Conservation (phyloP, 352 stramenopile genomes). For the Phytophthora sp. region DNA sequence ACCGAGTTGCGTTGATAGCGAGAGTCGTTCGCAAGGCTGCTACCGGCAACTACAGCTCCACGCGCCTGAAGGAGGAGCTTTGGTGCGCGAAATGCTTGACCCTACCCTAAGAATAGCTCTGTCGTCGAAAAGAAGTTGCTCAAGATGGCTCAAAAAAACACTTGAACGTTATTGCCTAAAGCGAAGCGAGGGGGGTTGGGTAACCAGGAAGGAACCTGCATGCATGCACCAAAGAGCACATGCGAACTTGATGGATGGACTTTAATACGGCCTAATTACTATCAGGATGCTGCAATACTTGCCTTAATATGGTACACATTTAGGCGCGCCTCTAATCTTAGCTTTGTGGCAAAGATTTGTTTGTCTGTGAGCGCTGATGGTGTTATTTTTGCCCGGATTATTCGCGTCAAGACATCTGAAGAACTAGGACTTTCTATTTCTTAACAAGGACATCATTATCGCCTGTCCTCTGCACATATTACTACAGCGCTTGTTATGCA, state of each 20-base stretch:
- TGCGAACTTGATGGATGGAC: constrained; percentile 19
- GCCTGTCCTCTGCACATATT: constrained; percentile 4
- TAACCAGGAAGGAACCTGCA: constrained; percentile 28
- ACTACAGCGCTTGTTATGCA: constrained; percentile 5
- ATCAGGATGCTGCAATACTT: constrained; percentile 31
- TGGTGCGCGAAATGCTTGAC: no score
- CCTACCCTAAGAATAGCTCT: constrained; percentile 8
- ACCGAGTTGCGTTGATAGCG: no score
- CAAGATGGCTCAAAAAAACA: constrained; percentile 2
- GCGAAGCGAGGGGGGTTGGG: neutral
- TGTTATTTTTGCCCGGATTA: constrained; percentile 21
- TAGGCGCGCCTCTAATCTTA: no score
- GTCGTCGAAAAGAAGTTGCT: constrained; percentile 24
- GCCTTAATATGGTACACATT: constrained; percentile 27
- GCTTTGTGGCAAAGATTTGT: constrained; percentile 17
- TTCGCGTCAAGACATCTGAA: constrained; percentile 8
- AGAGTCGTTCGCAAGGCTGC: no score
- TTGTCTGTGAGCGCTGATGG: constrained; percentile 8
- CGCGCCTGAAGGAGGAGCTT: no score
- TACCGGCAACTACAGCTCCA: no score
- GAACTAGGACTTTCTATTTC: constrained; percentile 11
- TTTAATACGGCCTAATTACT: constrained; percentile 14
- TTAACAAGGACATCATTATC: constrained; percentile 12
- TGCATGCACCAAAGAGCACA: constrained; percentile 19
- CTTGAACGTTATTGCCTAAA: constrained; percentile 25